Evolutionary conservation across 2,329 filamentous ascomycete genomes (phyloP).

Genomic region (Coniella vitis): DNA sequence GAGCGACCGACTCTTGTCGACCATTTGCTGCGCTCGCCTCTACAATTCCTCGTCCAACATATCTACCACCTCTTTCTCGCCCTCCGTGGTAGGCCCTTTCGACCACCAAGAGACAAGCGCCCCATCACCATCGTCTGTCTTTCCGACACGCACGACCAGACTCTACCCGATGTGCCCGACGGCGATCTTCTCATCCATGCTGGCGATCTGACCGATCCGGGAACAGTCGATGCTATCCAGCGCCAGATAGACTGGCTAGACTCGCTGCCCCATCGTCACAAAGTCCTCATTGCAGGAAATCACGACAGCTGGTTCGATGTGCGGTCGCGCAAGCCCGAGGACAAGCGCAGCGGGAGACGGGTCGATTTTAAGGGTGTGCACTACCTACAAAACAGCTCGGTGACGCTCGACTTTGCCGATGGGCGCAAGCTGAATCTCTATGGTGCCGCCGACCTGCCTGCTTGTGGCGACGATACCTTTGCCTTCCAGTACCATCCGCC

Average conservation of each 20-base stretch:
- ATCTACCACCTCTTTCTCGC: constrained; percentile 59
- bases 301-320: constrained; percentile 83
- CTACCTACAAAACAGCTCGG: constrained; percentile 66
- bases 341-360: constrained; percentile 42
- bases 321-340: constrained; percentile 48
- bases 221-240: constrained; percentile 68
- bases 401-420: constrained; percentile 56
- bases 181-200: constrained; percentile 87
- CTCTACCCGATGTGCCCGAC: constrained; percentile 53
- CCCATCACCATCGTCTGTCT: constrained; percentile 76
- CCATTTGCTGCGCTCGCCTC: constrained; percentile 60
- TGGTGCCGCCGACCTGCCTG: constrained; percentile 74
- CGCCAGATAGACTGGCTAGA: constrained; percentile 78
- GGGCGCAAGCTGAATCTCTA: constrained; percentile 63
- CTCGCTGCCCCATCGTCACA: constrained; percentile 66
- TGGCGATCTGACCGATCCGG: constrained; percentile 73
- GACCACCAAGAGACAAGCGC: constrained; percentile 42
- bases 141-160: constrained; percentile 76
- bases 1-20: constrained; percentile 49
- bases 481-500: constrained; percentile 69
- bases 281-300: constrained; percentile 79
- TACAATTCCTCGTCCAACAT: constrained; percentile 55
- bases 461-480: constrained; percentile 63
- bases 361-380: constrained; percentile 62
- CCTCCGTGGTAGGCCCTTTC: constrained; percentile 60